Conservation (phyloP, 2,329 filamentous ascomycete species). For the Fusarium sp. region DNA sequence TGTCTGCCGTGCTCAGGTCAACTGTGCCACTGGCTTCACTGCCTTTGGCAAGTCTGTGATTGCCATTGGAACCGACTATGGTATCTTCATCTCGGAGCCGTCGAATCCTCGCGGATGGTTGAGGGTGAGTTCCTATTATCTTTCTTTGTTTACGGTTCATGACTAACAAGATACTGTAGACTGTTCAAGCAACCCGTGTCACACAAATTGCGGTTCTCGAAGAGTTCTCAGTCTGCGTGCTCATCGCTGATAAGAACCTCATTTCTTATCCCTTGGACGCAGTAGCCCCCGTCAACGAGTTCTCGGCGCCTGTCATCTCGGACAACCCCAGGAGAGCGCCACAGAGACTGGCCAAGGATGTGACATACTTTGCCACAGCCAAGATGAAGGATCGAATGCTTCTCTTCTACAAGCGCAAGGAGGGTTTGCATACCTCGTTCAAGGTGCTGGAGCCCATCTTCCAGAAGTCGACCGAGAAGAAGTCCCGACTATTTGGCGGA, state of each 20-base stretch:
- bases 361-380: slow-evolving; percentile 95
- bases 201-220: slow-evolving; percentile 96
- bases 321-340: slow-evolving; percentile 88
- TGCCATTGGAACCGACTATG: slow-evolving; percentile 94
- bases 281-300: slow-evolving; percentile 74
- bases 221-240: slow-evolving; percentile 91
- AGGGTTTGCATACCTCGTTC: slow-evolving; percentile 92
- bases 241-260: slow-evolving; percentile 91
- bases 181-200: slow-evolving; percentile 80
- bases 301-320: slow-evolving; percentile 66
- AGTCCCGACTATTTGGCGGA: slow-evolving; percentile 73
- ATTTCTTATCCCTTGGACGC: slow-evolving; percentile 95
- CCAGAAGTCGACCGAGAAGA: slow-evolving; percentile 90
- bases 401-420: slow-evolving; percentile 97
- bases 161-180: slow-evolving; percentile 60
- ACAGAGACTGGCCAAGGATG: slow-evolving; percentile 91
- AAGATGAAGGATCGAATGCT: slow-evolving; percentile 97
- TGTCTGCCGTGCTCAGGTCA: slow-evolving; percentile 87
- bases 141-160: not conserved
- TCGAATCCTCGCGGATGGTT: slow-evolving; percentile 92
- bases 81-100: slow-evolving; percentile 89
- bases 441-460: slow-evolving; percentile 96
- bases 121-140: slow-evolving; percentile 69
- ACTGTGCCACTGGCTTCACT: slow-evolving; percentile 92
- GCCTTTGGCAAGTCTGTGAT: slow-evolving; percentile 88